Conservation (phyloP, 2,329 filamentous ascomycete genomes). For the Thelonectria rubi region DNA sequence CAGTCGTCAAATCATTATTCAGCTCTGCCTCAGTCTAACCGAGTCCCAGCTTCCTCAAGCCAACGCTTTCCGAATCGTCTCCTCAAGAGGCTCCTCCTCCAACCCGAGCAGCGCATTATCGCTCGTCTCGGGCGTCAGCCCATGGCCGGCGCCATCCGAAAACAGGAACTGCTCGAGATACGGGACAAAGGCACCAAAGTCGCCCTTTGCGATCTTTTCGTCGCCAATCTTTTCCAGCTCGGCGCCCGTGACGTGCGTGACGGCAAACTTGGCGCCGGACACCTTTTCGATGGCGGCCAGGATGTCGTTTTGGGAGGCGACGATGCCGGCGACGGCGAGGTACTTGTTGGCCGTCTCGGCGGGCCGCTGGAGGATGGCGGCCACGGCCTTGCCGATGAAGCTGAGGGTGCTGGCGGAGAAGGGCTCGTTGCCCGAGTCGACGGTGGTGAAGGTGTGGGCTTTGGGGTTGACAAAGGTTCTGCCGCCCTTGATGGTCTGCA, state of each 20-base stretch:
- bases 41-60: no score
- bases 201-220: slow-evolving; percentile 53
- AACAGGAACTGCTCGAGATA: slow-evolving; percentile 21
- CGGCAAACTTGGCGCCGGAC: slow-evolving; percentile 59
- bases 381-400: slow-evolving; percentile 62
- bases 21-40: no score
- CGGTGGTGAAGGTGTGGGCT: slow-evolving; percentile 60
- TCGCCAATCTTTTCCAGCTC: slow-evolving; percentile 51
- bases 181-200: slow-evolving; percentile 34
- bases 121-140: neutral
- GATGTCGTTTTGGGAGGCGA: slow-evolving; percentile 66
- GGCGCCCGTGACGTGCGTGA: slow-evolving; percentile 49
- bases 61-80: slow-evolving; percentile 9
- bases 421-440: slow-evolving; percentile 63
- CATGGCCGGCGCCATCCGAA: slow-evolving; percentile 14
- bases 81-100: slow-evolving; percentile 14
- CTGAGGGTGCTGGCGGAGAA: slow-evolving; percentile 61
- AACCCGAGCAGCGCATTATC: slow-evolving; percentile 16
- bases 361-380: slow-evolving; percentile 58
- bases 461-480: slow-evolving; percentile 26
- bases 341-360: slow-evolving; percentile 66
- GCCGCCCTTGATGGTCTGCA: slow-evolving; percentile 58
- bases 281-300: slow-evolving; percentile 61
- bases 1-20: no score
- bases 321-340: slow-evolving; percentile 65